Evolutionary conservation across 805 yeast genomes (phyloP), one percentile per base, ranked within the genome.

Genomic region (Peterozyma toletana): DNA sequence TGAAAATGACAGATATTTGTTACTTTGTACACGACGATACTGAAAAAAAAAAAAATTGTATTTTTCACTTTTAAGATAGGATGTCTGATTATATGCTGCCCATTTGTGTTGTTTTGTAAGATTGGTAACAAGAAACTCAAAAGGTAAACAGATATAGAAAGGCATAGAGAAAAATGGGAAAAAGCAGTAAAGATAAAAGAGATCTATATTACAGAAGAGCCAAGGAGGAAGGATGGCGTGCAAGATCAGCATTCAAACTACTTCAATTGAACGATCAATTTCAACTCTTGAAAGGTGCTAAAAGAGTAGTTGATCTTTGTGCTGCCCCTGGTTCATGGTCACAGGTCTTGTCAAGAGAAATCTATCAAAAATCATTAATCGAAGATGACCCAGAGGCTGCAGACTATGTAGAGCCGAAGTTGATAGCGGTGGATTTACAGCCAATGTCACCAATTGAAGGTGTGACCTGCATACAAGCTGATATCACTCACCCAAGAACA

Each of bases 241-340:
- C 99, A 1, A 71, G 99, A 37, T 89, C 97, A 0, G 99, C 99
- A 0, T 93, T 88, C 71, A 93, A 93, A 59, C 73, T 93, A 10
- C 70, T 93, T 3, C 99, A 93, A 59, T 67, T 93, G 39, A 84
- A 93, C 56, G 96, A 91, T 45, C 90, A 93, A 60, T 93, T 91
- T 60, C 83, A 85, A 49, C 75, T 89, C 33, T 78, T 93, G 45
- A 73, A 79, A 41, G 83, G 78, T 35, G 80, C 89, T 33, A 72
- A 70, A 37, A 69, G 96, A 53, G 98, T 93, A 3, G 99, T 93
- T 5, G 99, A 93, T 64, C 70, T 93, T 30, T 93, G 99, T 71
- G 99, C 99, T 33, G 99, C 98, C 4, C 97, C 97, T 0, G 96
- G 97, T 1, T 89, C 97, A 3, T 93, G 99, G 99, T 86, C 96